Percentiles rank a stretch among this genome's conserved stretches.
Evolutionary conservation across 2,329 filamentous ascomycete species (phyloP).

Genomic region (Pyrenophora teres): DNA sequence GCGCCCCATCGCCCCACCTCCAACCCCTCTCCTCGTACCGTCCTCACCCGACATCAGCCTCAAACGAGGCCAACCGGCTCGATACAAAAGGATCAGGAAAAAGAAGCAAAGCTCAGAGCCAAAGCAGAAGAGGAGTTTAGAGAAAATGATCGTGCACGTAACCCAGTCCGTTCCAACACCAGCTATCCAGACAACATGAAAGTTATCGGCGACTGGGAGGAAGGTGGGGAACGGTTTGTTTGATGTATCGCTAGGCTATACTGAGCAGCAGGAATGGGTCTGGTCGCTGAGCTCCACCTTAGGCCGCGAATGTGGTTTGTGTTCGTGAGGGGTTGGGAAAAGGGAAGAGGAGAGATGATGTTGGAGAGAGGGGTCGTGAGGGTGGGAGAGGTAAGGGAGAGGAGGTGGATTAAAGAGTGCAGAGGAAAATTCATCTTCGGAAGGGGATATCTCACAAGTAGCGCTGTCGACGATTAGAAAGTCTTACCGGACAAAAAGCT

Average conservation of each 20-base stretch:
- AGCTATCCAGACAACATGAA: constrained; percentile 4
- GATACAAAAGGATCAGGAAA: neutral
- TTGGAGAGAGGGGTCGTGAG: no score
- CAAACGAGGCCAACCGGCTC: constrained; percentile 3
- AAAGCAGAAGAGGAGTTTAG: neutral
- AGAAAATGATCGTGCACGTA: constrained; percentile 12
- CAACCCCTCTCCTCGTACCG: neutral
- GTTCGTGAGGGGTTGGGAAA: neutral
- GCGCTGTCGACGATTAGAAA: neutral
- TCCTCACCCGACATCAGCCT: constrained; percentile 18
- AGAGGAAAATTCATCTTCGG: neutral
- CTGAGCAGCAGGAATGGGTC: constrained; percentile 59
- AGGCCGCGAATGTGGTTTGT: constrained; percentile 47
- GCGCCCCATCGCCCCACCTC: neutral
- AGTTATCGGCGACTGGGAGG: constrained; percentile 30
- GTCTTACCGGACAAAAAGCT: neutral
- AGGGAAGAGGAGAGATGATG: no score
- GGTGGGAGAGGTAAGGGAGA: no score
- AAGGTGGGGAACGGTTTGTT: constrained; percentile 27
- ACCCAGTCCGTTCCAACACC: neutral
- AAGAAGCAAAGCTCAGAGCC: neutral
- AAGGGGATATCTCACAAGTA: constrained; percentile 2
- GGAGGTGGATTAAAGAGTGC: neutral
- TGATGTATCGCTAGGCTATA: constrained; percentile 58
- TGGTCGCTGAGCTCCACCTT: constrained; percentile 60